Conservation (phyloP, 768 basidiomycete genomes). For the Hemileccinum rubropunctum region DNA sequence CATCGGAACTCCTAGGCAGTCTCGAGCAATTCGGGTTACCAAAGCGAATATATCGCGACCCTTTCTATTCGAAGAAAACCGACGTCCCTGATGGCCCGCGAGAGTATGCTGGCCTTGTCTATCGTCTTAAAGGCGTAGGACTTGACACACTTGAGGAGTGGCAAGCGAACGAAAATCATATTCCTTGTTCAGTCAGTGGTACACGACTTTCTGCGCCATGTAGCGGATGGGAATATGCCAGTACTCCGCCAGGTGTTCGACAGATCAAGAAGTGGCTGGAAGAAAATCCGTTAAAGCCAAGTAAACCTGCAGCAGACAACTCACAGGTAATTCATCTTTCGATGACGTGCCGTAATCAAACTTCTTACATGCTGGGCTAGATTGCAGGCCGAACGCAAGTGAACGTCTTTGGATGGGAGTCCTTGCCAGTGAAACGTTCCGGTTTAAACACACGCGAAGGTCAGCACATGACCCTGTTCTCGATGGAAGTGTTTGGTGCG, state of each 20-base stretch:
- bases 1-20: constrained; percentile 43
- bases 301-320: constrained; percentile 25
- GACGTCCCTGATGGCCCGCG: constrained; percentile 70
- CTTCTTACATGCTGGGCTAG: constrained; percentile 30
- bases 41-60: constrained; percentile 65
- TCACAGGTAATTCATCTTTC: constrained; percentile 48
- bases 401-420: constrained; percentile 66
- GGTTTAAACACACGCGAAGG: constrained; percentile 49
- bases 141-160: constrained; percentile 63
- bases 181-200: background rate
- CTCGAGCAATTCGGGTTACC: constrained; percentile 50
- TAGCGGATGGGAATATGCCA: constrained; percentile 81
- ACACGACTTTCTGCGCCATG: constrained; percentile 29
- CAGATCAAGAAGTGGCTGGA: constrained; percentile 56
- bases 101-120: constrained; percentile 81
- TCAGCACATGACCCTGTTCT: constrained; percentile 75
- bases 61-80: constrained; percentile 69
- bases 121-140: constrained; percentile 63
- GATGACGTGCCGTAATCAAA: background rate
- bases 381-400: constrained; percentile 76
- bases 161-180: constrained; percentile 24
- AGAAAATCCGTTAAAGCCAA: constrained; percentile 17
- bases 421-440: constrained; percentile 45
- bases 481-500: constrained; percentile 85
- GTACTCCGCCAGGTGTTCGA: constrained; percentile 59